A percentile compares a stretch with the other conserved stretches of the same genome.
Evolutionary conservation across 768 basidiomycete species (phyloP).

Genomic region (Punctularia strigosozonata): DNA sequence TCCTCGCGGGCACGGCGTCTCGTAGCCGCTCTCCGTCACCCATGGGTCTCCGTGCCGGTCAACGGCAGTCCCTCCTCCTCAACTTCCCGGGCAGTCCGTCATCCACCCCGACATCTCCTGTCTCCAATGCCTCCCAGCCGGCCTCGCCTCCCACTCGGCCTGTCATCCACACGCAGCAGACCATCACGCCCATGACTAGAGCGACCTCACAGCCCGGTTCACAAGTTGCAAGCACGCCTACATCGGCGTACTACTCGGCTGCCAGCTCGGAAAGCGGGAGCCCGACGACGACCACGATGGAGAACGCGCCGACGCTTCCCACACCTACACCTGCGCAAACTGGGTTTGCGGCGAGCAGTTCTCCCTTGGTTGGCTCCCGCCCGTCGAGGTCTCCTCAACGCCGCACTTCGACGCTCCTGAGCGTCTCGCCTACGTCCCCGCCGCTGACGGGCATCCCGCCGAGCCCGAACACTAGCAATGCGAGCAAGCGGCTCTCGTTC

Average conservation of each 20-base stretch:
- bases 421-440: constrained; percentile 27
- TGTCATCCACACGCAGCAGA: constrained; percentile 17
- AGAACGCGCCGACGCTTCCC: constrained; percentile 17
- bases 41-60: no score
- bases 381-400: constrained; percentile 8
- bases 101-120: constrained; percentile 8
- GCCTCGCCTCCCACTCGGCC: constrained; percentile 14
- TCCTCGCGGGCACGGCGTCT: no score
- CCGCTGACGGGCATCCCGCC: no score
- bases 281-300: constrained; percentile 23
- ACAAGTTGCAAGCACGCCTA: constrained; percentile 23
- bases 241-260: constrained; percentile 36
- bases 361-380: neutral
- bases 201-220: constrained; percentile 3
- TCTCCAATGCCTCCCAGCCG: constrained; percentile 7
- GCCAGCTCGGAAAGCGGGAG: constrained; percentile 23
- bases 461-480: no score
- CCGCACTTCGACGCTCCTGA: constrained; percentile 14
- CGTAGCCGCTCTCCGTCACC: no score
- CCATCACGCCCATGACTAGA: no score
- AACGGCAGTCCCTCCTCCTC: constrained; percentile 5
- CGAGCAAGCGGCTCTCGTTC: constrained; percentile 72
- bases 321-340: constrained; percentile 12
- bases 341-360: constrained; percentile 9
- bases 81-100: constrained; percentile 12